Evolutionary conservation across 1,284 basidiomycete genomes (phyloP), one percentile per base, ranked within the genome.

Genomic region (Neonothopanus nambi): DNA sequence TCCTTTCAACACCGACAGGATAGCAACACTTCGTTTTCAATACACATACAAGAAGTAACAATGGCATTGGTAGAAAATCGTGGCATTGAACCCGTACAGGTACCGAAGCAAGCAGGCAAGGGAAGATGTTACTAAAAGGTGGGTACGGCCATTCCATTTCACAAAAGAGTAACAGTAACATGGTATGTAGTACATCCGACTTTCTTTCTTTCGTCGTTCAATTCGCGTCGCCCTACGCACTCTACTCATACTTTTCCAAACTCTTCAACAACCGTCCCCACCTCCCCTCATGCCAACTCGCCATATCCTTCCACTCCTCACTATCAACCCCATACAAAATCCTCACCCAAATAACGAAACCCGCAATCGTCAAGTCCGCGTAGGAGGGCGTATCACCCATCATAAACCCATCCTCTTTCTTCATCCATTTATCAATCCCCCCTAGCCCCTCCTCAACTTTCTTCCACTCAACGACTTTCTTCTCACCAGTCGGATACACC

Each of bases 211-310:
- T n/a, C n/a, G n/a, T n/a, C n/a, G n/a, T n/a, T n/a, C n/a, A n/a
- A n/a, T n/a, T n/a, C n/a, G n/a, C n/a, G n/a, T n/a, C n/a, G n/a
- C n/a, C n/a, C n/a, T n/a, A n/a, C n/a, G n/a, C n/a, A n/a, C n/a
- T n/a, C n/a, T n/a, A n/a, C n/a, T 65, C 56, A 30, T 67, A 72
- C 23, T 61, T 57, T 40, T 69, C 62, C 26, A 72, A 54, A 36
- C 54, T 58, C 24, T 58, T 60, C 52, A 65, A 53, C 46, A 70
- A 59, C 12, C 58, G 57, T 6, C 55, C 64, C 70, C 72, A 74
- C 44, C 65, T 59, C 12, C 72, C 71, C 33, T 57, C 57, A 45
- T 74, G 60, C 69, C 68, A 71, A 15, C 56, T 60, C 44, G 54
- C 56, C 0, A 69, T 39, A 9, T 65, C 61, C 18, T 60, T 58